phyloP scores from a whole-genome alignment of 768 basidiomycete species.

The Macrolepiota fuliginosa region DNA sequence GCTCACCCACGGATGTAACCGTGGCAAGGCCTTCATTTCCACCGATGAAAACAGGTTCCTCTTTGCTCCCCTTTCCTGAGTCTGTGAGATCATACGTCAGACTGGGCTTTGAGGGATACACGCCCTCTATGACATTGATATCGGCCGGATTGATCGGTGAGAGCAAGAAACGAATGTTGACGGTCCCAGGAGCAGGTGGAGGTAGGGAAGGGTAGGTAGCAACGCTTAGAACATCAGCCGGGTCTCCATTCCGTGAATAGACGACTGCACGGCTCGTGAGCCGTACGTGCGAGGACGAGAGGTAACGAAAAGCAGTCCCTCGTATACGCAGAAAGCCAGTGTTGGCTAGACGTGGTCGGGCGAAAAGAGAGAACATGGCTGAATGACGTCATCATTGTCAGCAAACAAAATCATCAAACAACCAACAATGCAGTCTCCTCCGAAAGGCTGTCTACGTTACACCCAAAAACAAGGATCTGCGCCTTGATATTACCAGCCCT shows the following conservation, averaged over 20 bases:
- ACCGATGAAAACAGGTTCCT: conserved; percentile 49
- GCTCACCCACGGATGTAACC: conserved; percentile 56
- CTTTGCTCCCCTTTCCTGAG: conserved; percentile 29
- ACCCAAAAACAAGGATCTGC: conserved; percentile 13
- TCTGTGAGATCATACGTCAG: conserved; percentile 31
- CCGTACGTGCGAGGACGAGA: conserved; percentile 27
- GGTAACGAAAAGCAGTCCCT: conserved; percentile 4
- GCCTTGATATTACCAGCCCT: conserved; percentile 11
- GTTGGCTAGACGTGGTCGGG: conserved; percentile 11
- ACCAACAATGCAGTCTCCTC: conserved; percentile 8
- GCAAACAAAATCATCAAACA: not conserved
- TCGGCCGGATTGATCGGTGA: conserved; percentile 84
- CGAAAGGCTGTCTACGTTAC: conserved; percentile 5
- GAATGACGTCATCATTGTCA: conserved; percentile 10
- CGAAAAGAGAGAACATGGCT: conserved; percentile 20
- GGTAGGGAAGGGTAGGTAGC: conserved; percentile 51
- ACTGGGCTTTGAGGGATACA: conserved; percentile 69
- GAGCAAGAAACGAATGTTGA: conserved; percentile 66
- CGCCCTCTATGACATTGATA: conserved; percentile 76
- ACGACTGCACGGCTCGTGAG: conserved; percentile 59
- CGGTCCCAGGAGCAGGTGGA: conserved; percentile 50
- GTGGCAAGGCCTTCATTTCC: conserved; percentile 80
- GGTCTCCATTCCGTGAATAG: conserved; percentile 60
- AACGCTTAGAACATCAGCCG: conserved; percentile 54
- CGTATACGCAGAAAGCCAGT: not conserved